Evolutionary conservation across 1,284 basidiomycete species (phyloP), one percentile per base, ranked within the genome.

Genomic region (Somion occarium): DNA sequence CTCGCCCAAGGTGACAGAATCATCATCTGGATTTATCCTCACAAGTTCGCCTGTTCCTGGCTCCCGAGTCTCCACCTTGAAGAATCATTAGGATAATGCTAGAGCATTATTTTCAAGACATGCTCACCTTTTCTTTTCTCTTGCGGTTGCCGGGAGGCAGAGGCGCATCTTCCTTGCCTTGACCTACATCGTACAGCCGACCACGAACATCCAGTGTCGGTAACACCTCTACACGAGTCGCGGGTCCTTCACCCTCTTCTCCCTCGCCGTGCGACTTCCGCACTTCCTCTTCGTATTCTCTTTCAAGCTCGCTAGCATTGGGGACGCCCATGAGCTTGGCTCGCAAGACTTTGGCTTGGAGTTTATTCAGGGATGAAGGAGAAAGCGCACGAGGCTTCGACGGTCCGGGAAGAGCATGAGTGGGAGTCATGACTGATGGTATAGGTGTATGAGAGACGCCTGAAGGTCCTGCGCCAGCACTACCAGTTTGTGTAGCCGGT

Each of bases 331-430:
- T 89, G 23, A 99, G 75, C 66, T 91, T 96, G 7, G 96, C 94
- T 18, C 93, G 85, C 15, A 99, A 71, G 1, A 97, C 93, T 59
- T 88, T 88, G 5, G 96, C 97, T 68, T 98, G 95, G 1, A 99
- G 72, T 62, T 87, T 89, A 70, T 99, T 99, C 39, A 99, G 75
- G 30, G 88, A 89, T 25, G 86, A 85, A 4, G 85, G 83, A 0
- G 85, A 87, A 52, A 88, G 61, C 2, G 75, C 74, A 4, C 82
- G 73, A 18, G 64, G 55, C 37, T 66, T 74, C 7, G 68, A 63
- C 7, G 30, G 30, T 38, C 67, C 67, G 15, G 46, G 23, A n/a
- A 39, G 37, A 15, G 67, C 61, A 2, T 69, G 60, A 9, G 83
- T 76, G 0, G 93, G 93, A 0, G 91, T 91, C 76, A 96, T 85